A percentile compares a stretch with the other conserved stretches of the same genome.
Conservation (phyloP, 2,329 filamentous ascomycete species). For the Fusarium longipes region DNA sequence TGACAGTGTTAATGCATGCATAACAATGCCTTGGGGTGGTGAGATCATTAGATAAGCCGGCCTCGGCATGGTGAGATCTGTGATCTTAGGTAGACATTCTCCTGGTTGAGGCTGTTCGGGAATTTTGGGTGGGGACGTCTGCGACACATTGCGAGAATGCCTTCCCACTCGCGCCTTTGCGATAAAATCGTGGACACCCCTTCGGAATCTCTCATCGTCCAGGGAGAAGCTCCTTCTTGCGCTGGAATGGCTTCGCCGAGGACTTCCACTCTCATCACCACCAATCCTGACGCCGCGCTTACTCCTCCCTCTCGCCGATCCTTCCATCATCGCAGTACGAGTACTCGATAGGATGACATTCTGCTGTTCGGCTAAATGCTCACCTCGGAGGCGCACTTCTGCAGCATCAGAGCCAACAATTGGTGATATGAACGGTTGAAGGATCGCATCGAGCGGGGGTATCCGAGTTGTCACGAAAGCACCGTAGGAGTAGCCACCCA, state of each 20-base stretch:
- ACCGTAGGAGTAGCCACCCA: constrained; percentile 92
- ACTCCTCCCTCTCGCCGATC: constrained; percentile 42
- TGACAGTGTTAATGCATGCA: constrained; percentile 71
- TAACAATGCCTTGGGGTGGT: constrained; percentile 70
- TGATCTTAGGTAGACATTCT: constrained; percentile 48
- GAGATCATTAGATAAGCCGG: constrained; percentile 74
- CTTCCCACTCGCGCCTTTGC: constrained; percentile 51
- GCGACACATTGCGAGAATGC: constrained; percentile 33
- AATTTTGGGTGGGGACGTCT: constrained; percentile 16
- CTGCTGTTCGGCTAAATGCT: constrained; percentile 73
- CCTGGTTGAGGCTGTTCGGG: constrained; percentile 21
- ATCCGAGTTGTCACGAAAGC: constrained; percentile 82
- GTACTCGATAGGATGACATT: constrained; percentile 58
- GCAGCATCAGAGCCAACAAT: constrained; percentile 67
- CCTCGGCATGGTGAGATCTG: constrained; percentile 52
- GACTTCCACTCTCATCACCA: constrained; percentile 59
- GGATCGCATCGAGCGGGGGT: constrained; percentile 69
- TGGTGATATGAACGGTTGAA: constrained; percentile 68
- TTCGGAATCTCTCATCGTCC: constrained; percentile 61
- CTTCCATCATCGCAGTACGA: constrained; percentile 49
- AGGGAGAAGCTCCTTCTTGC: constrained; percentile 53
- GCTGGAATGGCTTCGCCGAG: constrained; percentile 55
- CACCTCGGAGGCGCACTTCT: constrained; percentile 77
- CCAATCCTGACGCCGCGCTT: constrained; percentile 60
- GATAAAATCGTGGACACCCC: constrained; percentile 61